These are phyloP conservation scores for Sphaerobolus stellatus DNA, from an alignment of 1,284 basidiomycete genomes.

Conservation along the genomic window DNA sequence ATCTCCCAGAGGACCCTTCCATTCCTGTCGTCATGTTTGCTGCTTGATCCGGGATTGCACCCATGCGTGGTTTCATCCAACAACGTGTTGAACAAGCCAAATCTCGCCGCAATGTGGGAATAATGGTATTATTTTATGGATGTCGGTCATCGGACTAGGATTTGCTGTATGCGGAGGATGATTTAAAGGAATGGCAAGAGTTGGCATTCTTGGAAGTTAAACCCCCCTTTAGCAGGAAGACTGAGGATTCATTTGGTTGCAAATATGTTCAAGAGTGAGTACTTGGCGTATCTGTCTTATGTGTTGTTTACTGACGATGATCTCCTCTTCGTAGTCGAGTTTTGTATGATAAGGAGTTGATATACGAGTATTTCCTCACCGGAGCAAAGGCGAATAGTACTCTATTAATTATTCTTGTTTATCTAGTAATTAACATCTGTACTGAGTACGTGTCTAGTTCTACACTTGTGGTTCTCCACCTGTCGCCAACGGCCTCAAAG, in stretches of 20 bases:
- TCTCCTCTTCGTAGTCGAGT: conserved; percentile 36
- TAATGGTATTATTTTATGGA: conserved; percentile 50
- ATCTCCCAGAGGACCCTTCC: conserved; percentile 44
- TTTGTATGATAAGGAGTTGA: conserved; percentile 42
- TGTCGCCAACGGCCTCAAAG: conserved; percentile 41
- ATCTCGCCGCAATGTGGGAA: conserved; percentile 45
- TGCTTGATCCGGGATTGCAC: conserved; percentile 50
- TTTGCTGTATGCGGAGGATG: conserved; percentile 43
- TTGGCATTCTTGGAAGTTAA: conserved; percentile 49
- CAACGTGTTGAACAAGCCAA: conserved; percentile 50
- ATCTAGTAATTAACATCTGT: not conserved
- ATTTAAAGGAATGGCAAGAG: conserved; percentile 44
- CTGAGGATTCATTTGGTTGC: conserved; percentile 40
- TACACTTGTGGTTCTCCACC: conserved; percentile 48
- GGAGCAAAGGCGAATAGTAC: conserved; percentile 32
- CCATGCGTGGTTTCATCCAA: conserved; percentile 55
- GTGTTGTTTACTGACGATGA: not conserved
- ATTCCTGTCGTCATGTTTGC: conserved; percentile 50
- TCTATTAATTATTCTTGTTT: not conserved
- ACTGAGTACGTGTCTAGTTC: conserved; percentile 31
- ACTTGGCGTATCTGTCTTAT: not conserved
- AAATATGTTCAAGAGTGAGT: conserved; percentile 53
- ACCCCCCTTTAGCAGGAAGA: conserved; percentile 45
- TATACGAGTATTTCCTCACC: conserved; percentile 33
- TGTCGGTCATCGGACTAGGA: conserved; percentile 45